Percentiles rank a stretch among this genome's conserved stretches.
Conservation (phyloP, 192 early-diverging fungal genomes). For the Kickxella alabastrina region DNA sequence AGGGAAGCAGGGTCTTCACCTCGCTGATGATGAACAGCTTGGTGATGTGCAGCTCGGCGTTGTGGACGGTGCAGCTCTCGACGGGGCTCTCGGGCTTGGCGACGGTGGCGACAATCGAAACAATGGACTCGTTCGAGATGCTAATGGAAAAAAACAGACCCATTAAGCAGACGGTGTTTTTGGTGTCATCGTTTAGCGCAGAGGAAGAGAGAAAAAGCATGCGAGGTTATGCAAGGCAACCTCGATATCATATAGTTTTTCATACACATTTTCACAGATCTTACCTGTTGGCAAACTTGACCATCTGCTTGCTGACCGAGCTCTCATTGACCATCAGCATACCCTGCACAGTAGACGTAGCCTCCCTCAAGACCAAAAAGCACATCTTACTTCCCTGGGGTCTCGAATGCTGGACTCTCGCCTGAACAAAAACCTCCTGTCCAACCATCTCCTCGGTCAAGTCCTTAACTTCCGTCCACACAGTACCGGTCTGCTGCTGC, state of each 20-base stretch:
- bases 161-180: too few relatives aligned
- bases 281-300: conserved; percentile 75
- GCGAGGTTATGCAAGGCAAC: too few relatives aligned
- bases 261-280: too few relatives aligned
- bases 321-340: conserved; percentile 68
- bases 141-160: conserved; percentile 42
- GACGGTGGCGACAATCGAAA: conserved; percentile 79
- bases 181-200: too few relatives aligned
- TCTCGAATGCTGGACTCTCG: conserved; percentile 86
- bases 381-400: conserved; percentile 73
- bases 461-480: conserved; percentile 62
- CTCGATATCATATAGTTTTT: too few relatives aligned
- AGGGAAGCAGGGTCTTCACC: conserved; percentile 75
- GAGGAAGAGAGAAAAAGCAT: too few relatives aligned
- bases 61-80: conserved; percentile 87
- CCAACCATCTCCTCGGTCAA: conserved; percentile 62
- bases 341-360: conserved; percentile 84
- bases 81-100: conserved; percentile 76
- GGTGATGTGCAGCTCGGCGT: conserved; percentile 83
- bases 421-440: conserved; percentile 78
- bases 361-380: conserved; percentile 89
- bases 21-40: conserved; percentile 74
- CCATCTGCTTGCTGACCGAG: conserved; percentile 90
- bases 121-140: conserved; percentile 84
- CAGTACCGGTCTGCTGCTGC: conserved; percentile 62